A percentile compares a stretch with the other conserved stretches of the same genome.
Evolutionary conservation across 2,329 filamentous ascomycete species (phyloP).

Genomic region (Karstenula rhodostoma): DNA sequence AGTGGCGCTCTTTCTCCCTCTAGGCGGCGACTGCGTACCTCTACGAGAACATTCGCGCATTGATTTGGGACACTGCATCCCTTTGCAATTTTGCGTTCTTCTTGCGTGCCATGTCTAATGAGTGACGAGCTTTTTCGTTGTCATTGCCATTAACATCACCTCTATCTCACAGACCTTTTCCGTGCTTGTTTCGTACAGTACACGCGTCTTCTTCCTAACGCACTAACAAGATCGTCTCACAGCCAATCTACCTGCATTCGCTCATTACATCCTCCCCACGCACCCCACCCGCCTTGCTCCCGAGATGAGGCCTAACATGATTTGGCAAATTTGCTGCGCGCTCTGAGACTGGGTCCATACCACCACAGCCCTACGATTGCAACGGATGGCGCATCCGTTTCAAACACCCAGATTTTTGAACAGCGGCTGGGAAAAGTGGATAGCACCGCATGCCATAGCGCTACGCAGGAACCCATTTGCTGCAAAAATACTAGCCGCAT

Average conservation of each 20-base stretch:
- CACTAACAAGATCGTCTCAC: background rate
- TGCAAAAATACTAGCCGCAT: conserved; percentile 15
- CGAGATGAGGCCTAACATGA: background rate
- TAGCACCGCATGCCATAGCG: conserved; percentile 62
- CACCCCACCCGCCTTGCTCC: background rate
- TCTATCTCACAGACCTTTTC: background rate
- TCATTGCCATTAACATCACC: background rate
- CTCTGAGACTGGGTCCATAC: conserved; percentile 54
- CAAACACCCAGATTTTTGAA: conserved; percentile 65
- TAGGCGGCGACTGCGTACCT: background rate
- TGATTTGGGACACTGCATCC: background rate
- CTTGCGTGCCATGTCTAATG: background rate
- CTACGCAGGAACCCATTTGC: conserved; percentile 13
- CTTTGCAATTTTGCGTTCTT: background rate
- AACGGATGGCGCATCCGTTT: conserved; percentile 62
- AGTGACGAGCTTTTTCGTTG: background rate
- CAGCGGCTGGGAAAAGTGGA: conserved; percentile 65
- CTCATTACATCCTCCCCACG: background rate
- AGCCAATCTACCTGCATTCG: background rate
- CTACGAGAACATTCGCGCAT: background rate
- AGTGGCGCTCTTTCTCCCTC: background rate
- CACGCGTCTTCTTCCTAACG: background rate
- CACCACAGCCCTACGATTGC: conserved; percentile 66
- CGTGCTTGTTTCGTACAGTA: background rate
- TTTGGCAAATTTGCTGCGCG: conserved; percentile 14